Evolutionary conservation across 129 eudicot genomes (phyloP).

Genomic region (Arctium lappa): DNA sequence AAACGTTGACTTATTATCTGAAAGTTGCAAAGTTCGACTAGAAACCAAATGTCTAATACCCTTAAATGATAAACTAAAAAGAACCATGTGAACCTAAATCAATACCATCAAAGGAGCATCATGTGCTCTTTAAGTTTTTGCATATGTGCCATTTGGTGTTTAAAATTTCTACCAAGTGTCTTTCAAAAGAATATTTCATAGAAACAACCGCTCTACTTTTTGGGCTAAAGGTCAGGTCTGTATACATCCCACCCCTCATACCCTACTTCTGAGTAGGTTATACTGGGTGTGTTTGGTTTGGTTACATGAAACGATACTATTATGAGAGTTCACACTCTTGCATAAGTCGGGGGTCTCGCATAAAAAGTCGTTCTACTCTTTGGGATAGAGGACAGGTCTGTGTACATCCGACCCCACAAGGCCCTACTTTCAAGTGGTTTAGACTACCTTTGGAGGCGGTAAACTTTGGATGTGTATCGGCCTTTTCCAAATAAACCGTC

Average conservation of each 20-base stretch:
- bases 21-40: neutral
- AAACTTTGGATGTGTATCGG: constrained; percentile 60
- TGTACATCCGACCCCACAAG: neutral
- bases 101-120: neutral
- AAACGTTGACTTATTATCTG: neutral
- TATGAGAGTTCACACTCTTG: neutral
- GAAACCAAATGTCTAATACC: neutral
- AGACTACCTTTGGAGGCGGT: constrained; percentile 70
- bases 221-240: neutral
- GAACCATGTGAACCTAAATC: neutral
- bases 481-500: constrained; percentile 69
- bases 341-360: neutral
- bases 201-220: neutral
- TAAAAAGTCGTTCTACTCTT: too few relatives aligned
- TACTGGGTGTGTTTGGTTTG: neutral
- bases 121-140: neutral
- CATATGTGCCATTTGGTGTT: neutral
- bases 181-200: neutral
- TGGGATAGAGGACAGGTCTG: too few relatives aligned
- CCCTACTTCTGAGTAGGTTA: neutral
- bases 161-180: neutral
- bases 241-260: neutral
- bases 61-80: neutral
- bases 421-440: neutral
- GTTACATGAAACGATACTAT: neutral